Evolutionary conservation across 2,329 filamentous ascomycete species (phyloP).

Genomic region (Periconia macrospinosa): DNA sequence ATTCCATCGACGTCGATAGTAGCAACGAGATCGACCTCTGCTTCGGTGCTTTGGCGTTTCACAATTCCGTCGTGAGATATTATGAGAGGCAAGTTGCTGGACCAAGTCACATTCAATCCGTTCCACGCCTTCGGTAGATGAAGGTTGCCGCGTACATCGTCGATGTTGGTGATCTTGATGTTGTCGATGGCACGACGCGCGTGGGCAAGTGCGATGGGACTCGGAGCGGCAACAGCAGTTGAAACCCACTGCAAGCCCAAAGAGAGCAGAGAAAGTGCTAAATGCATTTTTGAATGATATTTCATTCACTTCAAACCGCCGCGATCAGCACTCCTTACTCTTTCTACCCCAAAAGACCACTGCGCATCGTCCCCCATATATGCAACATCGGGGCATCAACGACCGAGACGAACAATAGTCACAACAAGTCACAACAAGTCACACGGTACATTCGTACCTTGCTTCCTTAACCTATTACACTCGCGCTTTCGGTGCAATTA

Average conservation of each 20-base stretch:
- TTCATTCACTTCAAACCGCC: no score
- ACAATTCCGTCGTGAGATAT: slow-evolving; percentile 43
- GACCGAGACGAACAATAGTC: no score
- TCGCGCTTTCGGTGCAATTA: no score
- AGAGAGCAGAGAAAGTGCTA: background rate
- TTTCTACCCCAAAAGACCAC: no score
- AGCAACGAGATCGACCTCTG: slow-evolving; percentile 41
- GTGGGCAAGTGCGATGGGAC: background rate
- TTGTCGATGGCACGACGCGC: slow-evolving; percentile 7
- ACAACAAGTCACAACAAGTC: no score
- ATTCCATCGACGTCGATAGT: slow-evolving; percentile 28
- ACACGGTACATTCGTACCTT: no score
- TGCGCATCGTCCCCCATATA: no score
- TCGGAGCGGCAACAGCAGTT: background rate
- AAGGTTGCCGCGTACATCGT: slow-evolving; percentile 46
- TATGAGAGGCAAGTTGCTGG: slow-evolving; percentile 37
- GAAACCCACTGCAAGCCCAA: background rate
- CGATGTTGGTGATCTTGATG: slow-evolving; percentile 33
- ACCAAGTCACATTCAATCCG: slow-evolving; percentile 40
- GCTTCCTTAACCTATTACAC: no score
- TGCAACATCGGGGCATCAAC: no score
- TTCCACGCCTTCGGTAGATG: slow-evolving; percentile 36
- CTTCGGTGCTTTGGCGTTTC: slow-evolving; percentile 31
- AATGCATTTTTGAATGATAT: no score
- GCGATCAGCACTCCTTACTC: no score